Evolutionary conservation across 495 filamentous ascomycete genomes (phyloP).

Genomic region (Corynascus novoguineensis): DNA sequence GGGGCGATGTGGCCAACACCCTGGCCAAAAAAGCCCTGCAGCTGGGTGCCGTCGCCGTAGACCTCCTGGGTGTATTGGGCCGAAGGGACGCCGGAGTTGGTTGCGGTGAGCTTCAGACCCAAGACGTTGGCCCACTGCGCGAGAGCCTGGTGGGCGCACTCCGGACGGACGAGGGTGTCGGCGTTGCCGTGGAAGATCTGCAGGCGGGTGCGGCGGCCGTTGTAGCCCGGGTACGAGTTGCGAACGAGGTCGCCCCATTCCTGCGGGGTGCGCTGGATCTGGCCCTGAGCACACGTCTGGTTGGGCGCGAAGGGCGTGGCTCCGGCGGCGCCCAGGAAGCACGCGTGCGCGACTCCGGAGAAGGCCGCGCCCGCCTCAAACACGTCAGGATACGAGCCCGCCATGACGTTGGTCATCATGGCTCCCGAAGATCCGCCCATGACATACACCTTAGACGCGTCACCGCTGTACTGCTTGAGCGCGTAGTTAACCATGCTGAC

Average conservation of each 20-base stretch:
- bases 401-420: conserved; percentile 59
- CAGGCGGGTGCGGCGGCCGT: conserved; percentile 49
- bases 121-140: conserved; percentile 55
- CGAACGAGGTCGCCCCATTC: conserved; percentile 49
- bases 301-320: conserved; percentile 40
- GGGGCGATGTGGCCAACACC: conserved; percentile 47
- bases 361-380: conserved; percentile 53
- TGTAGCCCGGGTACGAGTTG: conserved; percentile 51
- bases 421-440: conserved; percentile 51
- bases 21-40: conserved; percentile 42
- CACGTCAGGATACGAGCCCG: conserved; percentile 52
- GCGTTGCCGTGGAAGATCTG: conserved; percentile 51
- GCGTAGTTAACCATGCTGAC: conserved; percentile 54
- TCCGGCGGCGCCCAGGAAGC: conserved; percentile 34
- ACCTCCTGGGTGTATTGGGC: conserved; percentile 40
- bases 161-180: conserved; percentile 44
- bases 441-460: conserved; percentile 44
- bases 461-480: conserved; percentile 43
- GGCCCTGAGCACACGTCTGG: conserved; percentile 49
- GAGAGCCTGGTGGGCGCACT: conserved; percentile 48
- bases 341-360: conserved; percentile 50
- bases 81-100: conserved; percentile 33
- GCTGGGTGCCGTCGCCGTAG: conserved; percentile 42
- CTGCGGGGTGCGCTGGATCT: conserved; percentile 38
- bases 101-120: conserved; percentile 28